Conservation (phyloP, 331 rosid genomes). For the Arachis monticola region DNA sequence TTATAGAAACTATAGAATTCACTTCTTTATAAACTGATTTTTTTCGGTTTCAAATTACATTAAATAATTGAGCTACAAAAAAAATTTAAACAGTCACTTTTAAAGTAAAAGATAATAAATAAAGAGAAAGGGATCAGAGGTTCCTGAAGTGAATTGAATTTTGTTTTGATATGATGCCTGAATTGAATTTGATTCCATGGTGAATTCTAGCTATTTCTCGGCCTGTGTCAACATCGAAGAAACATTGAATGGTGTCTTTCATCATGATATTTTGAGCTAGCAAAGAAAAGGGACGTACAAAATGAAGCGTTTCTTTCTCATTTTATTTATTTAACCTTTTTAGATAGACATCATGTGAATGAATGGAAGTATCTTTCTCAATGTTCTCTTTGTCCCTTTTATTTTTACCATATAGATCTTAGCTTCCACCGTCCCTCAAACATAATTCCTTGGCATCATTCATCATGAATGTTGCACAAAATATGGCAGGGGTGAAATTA, state of each 20-base stretch:
- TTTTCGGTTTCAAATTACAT: too few relatives aligned
- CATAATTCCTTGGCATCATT: background rate
- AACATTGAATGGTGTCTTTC: slow-evolving; percentile 6
- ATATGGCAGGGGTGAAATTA: background rate
- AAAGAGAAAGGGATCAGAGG: background rate
- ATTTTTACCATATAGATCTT: too few relatives aligned
- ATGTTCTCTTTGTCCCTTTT: slow-evolving; percentile 2
- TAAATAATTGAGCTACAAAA: too few relatives aligned
- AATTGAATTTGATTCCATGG: slow-evolving; percentile 8
- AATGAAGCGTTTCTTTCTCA: background rate
- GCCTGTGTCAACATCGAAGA: slow-evolving; percentile 20
- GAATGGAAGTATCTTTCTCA: slow-evolving; percentile 20
- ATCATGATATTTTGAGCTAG: slow-evolving; percentile 27
- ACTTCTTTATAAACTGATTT: too few relatives aligned
- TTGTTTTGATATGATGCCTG: too few relatives aligned
- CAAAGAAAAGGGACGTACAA: slow-evolving; percentile 24
- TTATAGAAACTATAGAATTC: too few relatives aligned
- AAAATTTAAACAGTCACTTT: too few relatives aligned
- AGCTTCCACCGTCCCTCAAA: background rate
- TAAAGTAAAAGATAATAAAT: too few relatives aligned
- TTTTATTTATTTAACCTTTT: too few relatives aligned
- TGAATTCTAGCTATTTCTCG: background rate
- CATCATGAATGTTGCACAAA: background rate
- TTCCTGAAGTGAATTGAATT: too few relatives aligned
- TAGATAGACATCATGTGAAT: slow-evolving; percentile 29